These are phyloP conservation scores for Penicillium simplicissimum DNA, from an alignment of 495 filamentous ascomycete species.

Conservation along the genomic window DNA sequence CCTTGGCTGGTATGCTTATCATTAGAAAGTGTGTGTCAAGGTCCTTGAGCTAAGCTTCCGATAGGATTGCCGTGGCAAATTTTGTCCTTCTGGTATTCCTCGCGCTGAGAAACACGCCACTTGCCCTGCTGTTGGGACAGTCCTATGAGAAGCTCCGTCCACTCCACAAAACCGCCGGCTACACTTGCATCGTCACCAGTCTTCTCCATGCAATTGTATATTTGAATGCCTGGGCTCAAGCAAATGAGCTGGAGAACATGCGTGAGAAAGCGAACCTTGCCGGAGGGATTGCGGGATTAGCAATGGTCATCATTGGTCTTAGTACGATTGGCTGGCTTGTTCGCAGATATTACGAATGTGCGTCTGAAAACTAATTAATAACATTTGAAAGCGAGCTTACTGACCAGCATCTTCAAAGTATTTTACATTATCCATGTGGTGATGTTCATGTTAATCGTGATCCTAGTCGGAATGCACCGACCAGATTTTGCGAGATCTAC, in stretches of 20 bases:
- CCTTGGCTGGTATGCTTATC: conserved; percentile 16
- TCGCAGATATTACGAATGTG: conserved; percentile 51
- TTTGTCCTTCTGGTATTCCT: conserved; percentile 58
- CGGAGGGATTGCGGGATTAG: conserved; percentile 51
- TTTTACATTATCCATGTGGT: conserved; percentile 59
- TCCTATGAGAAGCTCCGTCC: conserved; percentile 63
- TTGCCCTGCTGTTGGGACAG: conserved; percentile 56
- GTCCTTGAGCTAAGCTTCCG: no score
- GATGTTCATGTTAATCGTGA: conserved; percentile 51
- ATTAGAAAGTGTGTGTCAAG: no score
- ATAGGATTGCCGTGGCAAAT: conserved; percentile 56
- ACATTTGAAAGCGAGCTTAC: background rate
- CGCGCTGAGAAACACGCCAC: conserved; percentile 60
- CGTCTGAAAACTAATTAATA: background rate
- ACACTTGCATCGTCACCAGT: conserved; percentile 48
- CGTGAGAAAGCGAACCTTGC: conserved; percentile 40
- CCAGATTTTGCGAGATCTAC: conserved; percentile 41
- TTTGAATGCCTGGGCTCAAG: conserved; percentile 30
- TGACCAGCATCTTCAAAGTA: conserved; percentile 10
- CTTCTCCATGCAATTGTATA: conserved; percentile 49
- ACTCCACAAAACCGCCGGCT: conserved; percentile 59
- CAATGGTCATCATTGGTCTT: conserved; percentile 42
- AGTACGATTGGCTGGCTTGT: conserved; percentile 31
- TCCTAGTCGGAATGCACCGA: conserved; percentile 55
- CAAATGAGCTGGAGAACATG: conserved; percentile 26